Evolutionary conservation across 2,329 filamentous ascomycete species (phyloP).

Genomic region (Boeremia lycopersici): DNA sequence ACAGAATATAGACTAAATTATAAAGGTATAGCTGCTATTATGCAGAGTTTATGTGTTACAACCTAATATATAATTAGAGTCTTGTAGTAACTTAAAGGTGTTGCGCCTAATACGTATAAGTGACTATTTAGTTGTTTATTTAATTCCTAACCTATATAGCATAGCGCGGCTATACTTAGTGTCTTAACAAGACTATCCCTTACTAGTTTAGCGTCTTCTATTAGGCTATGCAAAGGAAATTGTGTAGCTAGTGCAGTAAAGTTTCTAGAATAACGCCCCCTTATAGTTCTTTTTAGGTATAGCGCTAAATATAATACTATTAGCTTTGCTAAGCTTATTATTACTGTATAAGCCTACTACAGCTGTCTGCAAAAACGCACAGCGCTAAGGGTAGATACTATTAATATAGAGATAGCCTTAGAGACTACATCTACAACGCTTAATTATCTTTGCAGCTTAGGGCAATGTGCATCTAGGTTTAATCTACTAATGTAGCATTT

Average conservation of each 20-base stretch:
- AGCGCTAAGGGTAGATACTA: not conserved
- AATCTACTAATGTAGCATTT: not conserved
- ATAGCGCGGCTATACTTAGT: no score
- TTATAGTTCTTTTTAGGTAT: not conserved
- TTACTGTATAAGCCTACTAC: not conserved
- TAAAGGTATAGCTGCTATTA: no score
- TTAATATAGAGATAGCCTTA: not conserved
- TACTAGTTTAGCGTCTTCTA: no score
- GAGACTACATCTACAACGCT: not conserved
- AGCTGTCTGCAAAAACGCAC: not conserved
- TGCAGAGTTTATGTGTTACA: no score
- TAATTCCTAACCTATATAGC: no score
- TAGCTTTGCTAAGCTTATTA: not conserved
- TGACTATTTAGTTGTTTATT: no score
- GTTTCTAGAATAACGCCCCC: not conserved
- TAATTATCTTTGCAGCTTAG: not conserved
- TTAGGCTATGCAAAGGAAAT: no score
- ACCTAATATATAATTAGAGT: no score
- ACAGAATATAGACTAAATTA: no score
- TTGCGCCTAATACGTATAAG: no score
- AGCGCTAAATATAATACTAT: not conserved
- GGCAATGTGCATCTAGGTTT: not conserved
- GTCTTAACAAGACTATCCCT: no score
- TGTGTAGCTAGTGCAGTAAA: not conserved
- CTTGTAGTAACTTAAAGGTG: no score